Base-by-base conservation (phyloP, 225 moss, liverwort and hornwort genomes). In the Ulota crispa region DNA sequence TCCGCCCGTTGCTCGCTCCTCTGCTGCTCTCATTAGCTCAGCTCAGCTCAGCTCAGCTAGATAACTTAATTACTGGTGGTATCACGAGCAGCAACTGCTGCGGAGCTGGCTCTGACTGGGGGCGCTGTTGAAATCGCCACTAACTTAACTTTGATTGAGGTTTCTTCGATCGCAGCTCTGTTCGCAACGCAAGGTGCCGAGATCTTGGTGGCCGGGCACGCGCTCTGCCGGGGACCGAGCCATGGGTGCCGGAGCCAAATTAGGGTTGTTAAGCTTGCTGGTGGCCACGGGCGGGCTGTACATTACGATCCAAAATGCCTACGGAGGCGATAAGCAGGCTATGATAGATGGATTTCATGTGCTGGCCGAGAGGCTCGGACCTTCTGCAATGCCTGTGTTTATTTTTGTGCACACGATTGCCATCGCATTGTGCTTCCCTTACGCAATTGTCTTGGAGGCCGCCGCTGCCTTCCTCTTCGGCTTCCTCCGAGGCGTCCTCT, bases 381-480 rank as follows among this genome's bases (percentile, higher is more conserved):
- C 89, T 19, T 95, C 92, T 73, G 95, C 98, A 8, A 93, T 98
- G 89, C 98, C 95, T 12, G 91, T 92, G 27, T 98, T 92, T 68
- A 78, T 98, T 28, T 74, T 84, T 3, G 90, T 91, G 66, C 97
- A 98, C 68, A 92, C 95, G 20, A 36, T 98, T 45, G 98, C 98
- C 69, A 95, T 98, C 21, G 94, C 98, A 1, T 72, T 94, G 32
- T 98, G 98, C 80, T 98, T 98, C 77, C 98, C 98, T 12, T 98
- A 94, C 56, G 94, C 98, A 41, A 91, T 98, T 68, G 85, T 88
- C 64, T 98, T 98, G 39, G 98, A 98, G 76, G 98, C 98, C 15
- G 94, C 93, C 23, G 95, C 95, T 16, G 80, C 95, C 47, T 94
- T 91, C 77, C 75, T 98, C 4, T 98, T 98, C 39, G 95, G 95